A percentile compares a stretch with the other conserved stretches of the same genome.
These are phyloP conservation scores for Scheffersomyces amazonensis DNA, from an alignment of 805 yeast genomes.

Conservation along the genomic window DNA sequence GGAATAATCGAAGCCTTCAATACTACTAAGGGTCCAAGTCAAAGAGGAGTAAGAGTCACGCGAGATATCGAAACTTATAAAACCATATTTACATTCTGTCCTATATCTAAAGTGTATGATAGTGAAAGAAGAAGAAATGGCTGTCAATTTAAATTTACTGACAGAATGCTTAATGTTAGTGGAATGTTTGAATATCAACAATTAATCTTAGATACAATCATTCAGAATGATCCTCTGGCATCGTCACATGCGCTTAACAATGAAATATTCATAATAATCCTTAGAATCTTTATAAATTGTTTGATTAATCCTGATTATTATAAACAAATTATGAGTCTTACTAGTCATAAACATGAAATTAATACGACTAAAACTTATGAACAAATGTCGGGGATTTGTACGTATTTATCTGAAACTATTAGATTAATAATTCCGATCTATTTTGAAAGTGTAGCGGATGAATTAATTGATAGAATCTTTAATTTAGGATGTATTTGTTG, in stretches of 20 bases:
- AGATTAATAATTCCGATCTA: neutral
- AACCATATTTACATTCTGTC: neutral
- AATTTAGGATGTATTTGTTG: conserved; percentile 11
- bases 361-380: no score
- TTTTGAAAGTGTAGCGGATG: no score
- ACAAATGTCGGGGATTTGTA: no score
- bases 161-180: no score
- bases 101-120: neutral
- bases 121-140: no score
- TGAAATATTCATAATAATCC: neutral
- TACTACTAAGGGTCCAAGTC: neutral
- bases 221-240: no score
- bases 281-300: neutral
- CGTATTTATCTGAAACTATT: neutral
- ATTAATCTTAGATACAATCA: no score
- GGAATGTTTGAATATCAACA: no score
- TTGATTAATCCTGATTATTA: neutral
- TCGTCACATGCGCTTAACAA: no score
- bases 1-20: neutral
- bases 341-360: neutral
- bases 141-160: no score
- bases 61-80: neutral
- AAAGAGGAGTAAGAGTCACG: neutral
- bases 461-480: neutral
- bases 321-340: neutral